These are phyloP conservation scores for Moringa oleifera DNA, from an alignment of 345 rosid genomes.

Conservation along the genomic window DNA sequence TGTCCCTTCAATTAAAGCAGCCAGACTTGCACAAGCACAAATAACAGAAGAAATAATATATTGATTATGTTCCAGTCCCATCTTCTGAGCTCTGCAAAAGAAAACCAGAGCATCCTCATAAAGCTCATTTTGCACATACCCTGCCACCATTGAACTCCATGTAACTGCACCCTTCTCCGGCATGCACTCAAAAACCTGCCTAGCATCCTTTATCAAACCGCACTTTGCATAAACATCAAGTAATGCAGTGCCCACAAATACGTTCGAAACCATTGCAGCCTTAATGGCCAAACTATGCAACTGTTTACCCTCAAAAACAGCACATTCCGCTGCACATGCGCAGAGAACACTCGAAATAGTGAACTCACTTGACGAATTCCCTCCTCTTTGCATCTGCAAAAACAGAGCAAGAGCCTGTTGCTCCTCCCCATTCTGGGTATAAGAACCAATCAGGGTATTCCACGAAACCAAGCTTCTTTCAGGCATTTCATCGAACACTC, in stretches of 20 bases:
- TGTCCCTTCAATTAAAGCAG: slow-evolving; percentile 63
- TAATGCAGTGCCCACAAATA: slow-evolving; percentile 70
- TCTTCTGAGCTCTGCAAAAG: slow-evolving; percentile 33
- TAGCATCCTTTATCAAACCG: slow-evolving; percentile 46
- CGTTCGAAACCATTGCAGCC: slow-evolving; percentile 37
- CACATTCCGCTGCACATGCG: slow-evolving; percentile 45
- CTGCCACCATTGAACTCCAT: slow-evolving; percentile 86
- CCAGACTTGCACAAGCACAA: slow-evolving; percentile 71
- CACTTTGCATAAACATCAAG: slow-evolving; percentile 76
- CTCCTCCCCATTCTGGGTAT: slow-evolving; percentile 33
- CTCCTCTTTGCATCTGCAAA: slow-evolving; percentile 41
- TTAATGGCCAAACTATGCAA: slow-evolving; percentile 64
- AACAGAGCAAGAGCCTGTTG: slow-evolving; percentile 43
- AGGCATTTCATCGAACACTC: slow-evolving; percentile 68
- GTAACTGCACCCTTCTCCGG: slow-evolving; percentile 60
- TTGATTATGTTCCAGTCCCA: slow-evolving; percentile 44
- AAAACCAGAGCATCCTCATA: slow-evolving; percentile 63
- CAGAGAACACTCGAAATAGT: slow-evolving; percentile 67
- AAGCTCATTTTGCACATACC: slow-evolving; percentile 62
- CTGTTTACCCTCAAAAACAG: slow-evolving; percentile 44
- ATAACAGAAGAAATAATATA: slow-evolving; percentile 60
- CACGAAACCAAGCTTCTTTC: slow-evolving; percentile 65
- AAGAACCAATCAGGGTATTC: slow-evolving; percentile 59
- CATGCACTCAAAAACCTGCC: slow-evolving; percentile 51
- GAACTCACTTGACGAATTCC: slow-evolving; percentile 45